Base-by-base conservation (phyloP, 2,329 filamentous ascomycete species). In the Penicillium sp. region DNA sequence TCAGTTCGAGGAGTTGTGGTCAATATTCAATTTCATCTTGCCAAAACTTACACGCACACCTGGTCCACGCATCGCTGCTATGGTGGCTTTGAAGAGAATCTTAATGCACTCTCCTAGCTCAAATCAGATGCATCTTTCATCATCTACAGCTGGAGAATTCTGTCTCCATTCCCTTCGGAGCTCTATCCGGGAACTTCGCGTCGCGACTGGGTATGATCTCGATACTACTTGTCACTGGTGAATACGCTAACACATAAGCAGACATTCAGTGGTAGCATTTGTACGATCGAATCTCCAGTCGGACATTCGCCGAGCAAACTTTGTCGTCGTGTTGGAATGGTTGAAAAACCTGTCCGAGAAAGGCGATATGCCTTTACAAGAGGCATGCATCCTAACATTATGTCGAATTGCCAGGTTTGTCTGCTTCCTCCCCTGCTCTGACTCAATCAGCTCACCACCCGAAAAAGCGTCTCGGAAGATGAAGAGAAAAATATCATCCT, bases 401-500 rank as follows among this genome's bases (percentile, higher is more conserved):
- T 86, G 86, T n/a, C 85, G 89, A 61, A 76, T 95, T 40, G 91
- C 88, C 50, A 77, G 80, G 78, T 84, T 71, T 58, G 72, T 63
- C 23, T 36, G 13, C 42, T 18, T 10, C 18, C 6, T 4, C 35
- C n/a, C 11, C 36, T 3, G 23, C n/a, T 27, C n/a, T 10, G 16
- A 16, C 4, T 16, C 8, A 10, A 16, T 6, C 42, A 14, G 27
- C 32, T 50, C 20, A 40, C 20, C 14, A 31, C 47, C n/a, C 4
- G 18, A 28, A 38, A 13, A 43, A 84, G 82, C 47, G 77, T 85
- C 8, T 85, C 87, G 36, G 79, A 81, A 13, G 87, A 93, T 51
- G 82, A 91, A 52, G 89, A 95, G 63, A 79, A 95, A 45, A 93
- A 93, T 57, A 79, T 96, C 42, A 85, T 93, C 18, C 74, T 98